phyloP scores from a whole-genome alignment of 1,139 yeast species.

The Magnusiomyces ingens region DNA sequence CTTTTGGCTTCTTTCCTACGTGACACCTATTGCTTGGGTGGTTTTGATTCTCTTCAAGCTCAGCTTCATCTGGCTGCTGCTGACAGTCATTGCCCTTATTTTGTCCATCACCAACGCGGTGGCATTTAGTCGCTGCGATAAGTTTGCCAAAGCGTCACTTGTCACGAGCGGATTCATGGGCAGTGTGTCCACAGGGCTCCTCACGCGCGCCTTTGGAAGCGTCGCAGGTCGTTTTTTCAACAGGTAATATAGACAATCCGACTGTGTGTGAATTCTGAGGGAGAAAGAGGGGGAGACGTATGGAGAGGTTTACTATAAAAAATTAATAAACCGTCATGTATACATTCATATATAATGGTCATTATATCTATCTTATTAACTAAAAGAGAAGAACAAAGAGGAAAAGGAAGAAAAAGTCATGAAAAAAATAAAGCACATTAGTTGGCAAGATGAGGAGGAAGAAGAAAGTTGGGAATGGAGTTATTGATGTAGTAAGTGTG shows the following conservation, averaged over 20 bases:
- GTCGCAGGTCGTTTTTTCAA: constrained; percentile 13
- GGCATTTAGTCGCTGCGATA: constrained; percentile 88
- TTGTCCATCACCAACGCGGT: constrained; percentile 75
- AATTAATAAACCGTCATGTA: no score
- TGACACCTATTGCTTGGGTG: constrained; percentile 70
- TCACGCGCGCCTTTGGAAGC: constrained; percentile 19
- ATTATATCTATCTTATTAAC: no score
- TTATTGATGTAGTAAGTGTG: constrained; percentile 87
- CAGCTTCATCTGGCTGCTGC: constrained; percentile 63
- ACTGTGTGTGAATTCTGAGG: no score
- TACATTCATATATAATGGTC: no score
- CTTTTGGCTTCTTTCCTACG: constrained; percentile 77
- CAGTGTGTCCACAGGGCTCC: constrained; percentile 25
- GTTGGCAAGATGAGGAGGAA: constrained; percentile 82
- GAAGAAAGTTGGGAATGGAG: constrained; percentile 85
- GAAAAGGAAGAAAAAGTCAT: no score
- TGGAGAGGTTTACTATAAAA: no score
- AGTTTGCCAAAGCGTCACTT: constrained; percentile 73
- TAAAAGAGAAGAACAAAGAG: no score
- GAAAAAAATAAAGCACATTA: no score
- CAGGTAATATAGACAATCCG: no score
- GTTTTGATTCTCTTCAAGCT: constrained; percentile 71
- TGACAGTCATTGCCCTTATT: constrained; percentile 53
- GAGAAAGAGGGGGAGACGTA: no score
- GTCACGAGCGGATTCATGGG: constrained; percentile 43